These are phyloP conservation scores for Xylariaceae sp. DNA, from an alignment of 2,329 filamentous ascomycete genomes.

Conservation along the genomic window DNA sequence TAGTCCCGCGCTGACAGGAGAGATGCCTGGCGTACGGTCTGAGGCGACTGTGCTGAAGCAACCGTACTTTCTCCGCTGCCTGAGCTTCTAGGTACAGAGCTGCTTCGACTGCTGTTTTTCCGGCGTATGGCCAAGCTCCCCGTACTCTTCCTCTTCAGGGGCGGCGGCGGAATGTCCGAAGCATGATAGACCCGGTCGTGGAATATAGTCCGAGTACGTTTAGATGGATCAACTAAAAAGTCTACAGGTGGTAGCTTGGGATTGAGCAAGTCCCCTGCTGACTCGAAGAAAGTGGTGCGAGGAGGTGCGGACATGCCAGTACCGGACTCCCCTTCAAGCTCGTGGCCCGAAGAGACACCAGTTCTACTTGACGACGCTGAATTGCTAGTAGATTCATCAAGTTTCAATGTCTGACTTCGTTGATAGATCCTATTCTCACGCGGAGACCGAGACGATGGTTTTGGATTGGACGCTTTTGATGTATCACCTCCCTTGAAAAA, in stretches of 20 bases:
- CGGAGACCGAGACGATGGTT: constrained; percentile 39
- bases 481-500: constrained; percentile 65
- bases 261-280: constrained; percentile 87
- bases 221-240: constrained; percentile 80
- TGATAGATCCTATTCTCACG: constrained; percentile 71
- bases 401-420: constrained; percentile 70
- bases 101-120: constrained; percentile 24
- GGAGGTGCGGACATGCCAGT: constrained; percentile 68
- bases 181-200: constrained; percentile 96
- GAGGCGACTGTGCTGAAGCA: constrained; percentile 25
- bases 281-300: constrained; percentile 90
- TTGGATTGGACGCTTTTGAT: constrained; percentile 42
- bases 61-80: constrained; percentile 37
- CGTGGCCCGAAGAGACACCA: constrained; percentile 50
- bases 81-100: constrained; percentile 23
- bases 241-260: constrained; percentile 79
- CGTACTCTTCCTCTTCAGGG: constrained; percentile 55
- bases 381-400: constrained; percentile 37
- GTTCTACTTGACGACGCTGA: constrained; percentile 36
- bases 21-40: constrained; percentile 43
- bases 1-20: constrained; percentile 47
- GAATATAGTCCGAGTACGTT: constrained; percentile 85
- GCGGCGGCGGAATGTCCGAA: constrained; percentile 83
- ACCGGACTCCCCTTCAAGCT: constrained; percentile 41
- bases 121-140: constrained; percentile 34